Base-by-base conservation (phyloP, 2,329 filamentous ascomycete species). In the Coccinonectria pachysandricola region DNA sequence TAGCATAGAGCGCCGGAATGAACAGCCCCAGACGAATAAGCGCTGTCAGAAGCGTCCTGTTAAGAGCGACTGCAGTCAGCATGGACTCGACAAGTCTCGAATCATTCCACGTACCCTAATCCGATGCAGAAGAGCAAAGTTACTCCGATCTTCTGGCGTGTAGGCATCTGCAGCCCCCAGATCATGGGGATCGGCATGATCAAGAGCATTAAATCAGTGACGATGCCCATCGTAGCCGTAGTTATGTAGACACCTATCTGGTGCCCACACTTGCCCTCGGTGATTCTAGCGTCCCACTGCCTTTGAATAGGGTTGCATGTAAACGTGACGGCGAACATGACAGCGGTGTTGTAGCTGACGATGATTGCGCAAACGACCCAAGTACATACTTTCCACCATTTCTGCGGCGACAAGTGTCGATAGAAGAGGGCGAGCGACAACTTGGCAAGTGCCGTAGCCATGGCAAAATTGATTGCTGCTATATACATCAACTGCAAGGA, bases 171-270 rank as follows among this genome's bases (percentile, higher is more conserved):
- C 1, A 68, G 43, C 4, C 48, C 46, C 24, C 57, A 43, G 1
- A 68, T 46, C 23, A 62, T 60, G 0, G 55, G 58, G 16, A 66
- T 55, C 1, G 65, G 65, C 3, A 69, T 38, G 1, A 53, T 36
- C 24, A 65, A 63, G 10, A 65, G 53, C 5, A 66, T 36, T 4
- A 69, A 26, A 36, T 68, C 63, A 6, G 62, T 63, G 10, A 56
- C 28, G 23, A 68, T 62, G 31, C 65, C 66, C 11, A 61, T 47
- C 3, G 53, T 56, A 0, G 63, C 61, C 9, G 64, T 65, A 18
- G 57, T 52, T 16, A 68, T 57, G 39, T 66, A 68, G 14, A 68
- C 56, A 2, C 54, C 46, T n/a, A 61, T 53, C 12, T 56, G 53
- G 23, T 63, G 49, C 21, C 70, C 49, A 30, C 65, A 70, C n/a